A percentile compares a stretch with the other conserved stretches of the same genome.
phyloP scores from a whole-genome alignment of 345 rosid genomes.

The rapeseed (Brassica napus) region DNA sequence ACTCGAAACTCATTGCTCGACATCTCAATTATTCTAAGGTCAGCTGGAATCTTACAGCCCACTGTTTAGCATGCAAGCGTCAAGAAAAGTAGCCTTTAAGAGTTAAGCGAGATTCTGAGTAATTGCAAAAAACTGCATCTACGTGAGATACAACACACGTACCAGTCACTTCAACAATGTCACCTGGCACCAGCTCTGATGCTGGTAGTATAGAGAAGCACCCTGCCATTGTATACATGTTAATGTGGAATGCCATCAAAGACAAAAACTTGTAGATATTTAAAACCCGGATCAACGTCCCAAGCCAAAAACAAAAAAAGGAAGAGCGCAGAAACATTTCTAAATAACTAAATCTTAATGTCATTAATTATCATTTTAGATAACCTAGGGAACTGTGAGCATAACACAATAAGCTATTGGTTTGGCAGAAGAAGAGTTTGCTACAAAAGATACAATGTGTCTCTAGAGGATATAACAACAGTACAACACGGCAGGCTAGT shows the following conservation, averaged over 20 bases:
- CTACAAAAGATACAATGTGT: conserved; percentile 12
- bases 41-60: conserved; percentile 99
- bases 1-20: conserved; percentile 81
- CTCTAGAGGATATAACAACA: conserved; percentile 19
- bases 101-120: conserved; percentile 5
- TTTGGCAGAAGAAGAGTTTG: conserved; percentile 11
- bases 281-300: background rate
- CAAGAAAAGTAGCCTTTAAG: conserved; percentile 26
- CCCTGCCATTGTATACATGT: conserved; percentile 54
- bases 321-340: background rate
- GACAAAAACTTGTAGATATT: conserved; percentile 24
- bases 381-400: conserved; percentile 12
- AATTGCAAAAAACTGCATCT: conserved; percentile 16
- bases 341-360: background rate
- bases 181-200: conserved; percentile 95
- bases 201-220: conserved; percentile 97
- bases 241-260: conserved; percentile 12
- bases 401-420: background rate
- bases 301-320: background rate
- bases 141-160: conserved; percentile 28
- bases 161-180: conserved; percentile 94
- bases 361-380: conserved; percentile 1
- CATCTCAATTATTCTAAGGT: conserved; percentile 96
- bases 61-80: conserved; percentile 47
- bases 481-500: background rate